These are phyloP conservation scores for Boletus semigastroideus DNA, from an alignment of 1,284 basidiomycete genomes.

Conservation along the genomic window DNA sequence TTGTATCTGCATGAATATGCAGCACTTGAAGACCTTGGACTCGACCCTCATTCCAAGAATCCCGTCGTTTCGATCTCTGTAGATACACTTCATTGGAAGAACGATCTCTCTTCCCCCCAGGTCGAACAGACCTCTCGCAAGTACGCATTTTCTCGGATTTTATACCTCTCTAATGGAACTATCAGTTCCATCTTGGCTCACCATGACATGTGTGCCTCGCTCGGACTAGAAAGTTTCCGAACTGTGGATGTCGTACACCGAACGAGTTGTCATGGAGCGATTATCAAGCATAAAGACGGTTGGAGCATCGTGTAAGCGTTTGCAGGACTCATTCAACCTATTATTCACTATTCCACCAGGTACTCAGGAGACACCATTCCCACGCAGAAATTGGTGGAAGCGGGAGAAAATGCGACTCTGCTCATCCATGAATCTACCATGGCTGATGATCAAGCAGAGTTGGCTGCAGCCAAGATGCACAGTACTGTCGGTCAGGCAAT, in stretches of 20 bases:
- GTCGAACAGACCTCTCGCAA: neutral
- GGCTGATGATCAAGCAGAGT: conserved; percentile 70
- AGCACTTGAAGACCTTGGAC: conserved; percentile 66
- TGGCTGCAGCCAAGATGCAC: conserved; percentile 81
- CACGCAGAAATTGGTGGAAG: conserved; percentile 62
- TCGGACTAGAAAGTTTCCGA: conserved; percentile 55
- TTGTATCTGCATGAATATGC: conserved; percentile 66
- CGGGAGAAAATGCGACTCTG: conserved; percentile 71
- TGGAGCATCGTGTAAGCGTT: conserved; percentile 79
- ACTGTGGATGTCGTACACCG: conserved; percentile 77
- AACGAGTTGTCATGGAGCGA: conserved; percentile 68
- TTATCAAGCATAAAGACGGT: conserved; percentile 66
- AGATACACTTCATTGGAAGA: conserved; percentile 53
- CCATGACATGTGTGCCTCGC: conserved; percentile 44
- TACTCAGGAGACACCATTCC: conserved; percentile 91
- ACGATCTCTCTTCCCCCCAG: conserved; percentile 27
- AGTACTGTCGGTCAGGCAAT: conserved; percentile 90
- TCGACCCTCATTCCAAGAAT: conserved; percentile 46
- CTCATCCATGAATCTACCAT: conserved; percentile 95
- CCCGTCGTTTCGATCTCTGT: conserved; percentile 56
- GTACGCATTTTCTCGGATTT: conserved; percentile 5
- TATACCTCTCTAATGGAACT: conserved; percentile 3
- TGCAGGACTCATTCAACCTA: conserved; percentile 6
- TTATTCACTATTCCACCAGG: conserved; percentile 34
- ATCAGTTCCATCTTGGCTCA: conserved; percentile 31